phyloP scores from a whole-genome alignment of 1,284 basidiomycete genomes.

The Papiliotrema terrestris region DNA sequence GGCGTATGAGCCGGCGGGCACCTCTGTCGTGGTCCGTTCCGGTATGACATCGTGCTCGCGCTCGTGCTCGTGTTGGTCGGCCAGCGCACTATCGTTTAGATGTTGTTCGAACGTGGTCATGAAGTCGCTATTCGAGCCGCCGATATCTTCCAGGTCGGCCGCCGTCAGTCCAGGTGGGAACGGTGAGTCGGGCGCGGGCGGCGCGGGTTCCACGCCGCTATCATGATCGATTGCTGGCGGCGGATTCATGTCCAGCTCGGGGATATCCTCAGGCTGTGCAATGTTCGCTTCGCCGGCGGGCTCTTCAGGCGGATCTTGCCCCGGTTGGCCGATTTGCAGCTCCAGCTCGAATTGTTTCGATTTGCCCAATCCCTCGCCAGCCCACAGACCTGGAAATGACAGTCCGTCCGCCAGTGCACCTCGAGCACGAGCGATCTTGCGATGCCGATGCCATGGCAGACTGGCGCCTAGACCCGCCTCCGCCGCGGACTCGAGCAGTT shows the following conservation, averaged over 20 bases:
- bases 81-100: not conserved
- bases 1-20: no score
- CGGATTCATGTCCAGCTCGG: no score
- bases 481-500: constrained; percentile 11
- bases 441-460: constrained; percentile 22
- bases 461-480: constrained; percentile 34
- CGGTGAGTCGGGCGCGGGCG: not conserved
- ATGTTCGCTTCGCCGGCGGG: no score
- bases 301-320: constrained; percentile 4
- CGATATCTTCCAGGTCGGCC: not conserved
- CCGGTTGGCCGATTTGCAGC: constrained; percentile 19
- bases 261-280: no score
- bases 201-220: no score
- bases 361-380: constrained; percentile 32
- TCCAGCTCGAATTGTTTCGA: constrained; percentile 38
- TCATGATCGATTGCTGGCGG: no score
- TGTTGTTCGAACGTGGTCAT: not conserved
- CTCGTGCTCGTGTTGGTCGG: not conserved
- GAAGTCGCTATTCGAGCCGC: not conserved
- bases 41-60: no score
- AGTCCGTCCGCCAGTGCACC: constrained; percentile 28
- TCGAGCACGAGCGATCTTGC: constrained; percentile 16
- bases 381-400: constrained; percentile 37
- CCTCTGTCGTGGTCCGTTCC: no score
- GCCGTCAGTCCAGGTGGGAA: not conserved